phyloP scores from a whole-genome alignment of 306 rosid genomes.

The Begonia peltatifolia region DNA sequence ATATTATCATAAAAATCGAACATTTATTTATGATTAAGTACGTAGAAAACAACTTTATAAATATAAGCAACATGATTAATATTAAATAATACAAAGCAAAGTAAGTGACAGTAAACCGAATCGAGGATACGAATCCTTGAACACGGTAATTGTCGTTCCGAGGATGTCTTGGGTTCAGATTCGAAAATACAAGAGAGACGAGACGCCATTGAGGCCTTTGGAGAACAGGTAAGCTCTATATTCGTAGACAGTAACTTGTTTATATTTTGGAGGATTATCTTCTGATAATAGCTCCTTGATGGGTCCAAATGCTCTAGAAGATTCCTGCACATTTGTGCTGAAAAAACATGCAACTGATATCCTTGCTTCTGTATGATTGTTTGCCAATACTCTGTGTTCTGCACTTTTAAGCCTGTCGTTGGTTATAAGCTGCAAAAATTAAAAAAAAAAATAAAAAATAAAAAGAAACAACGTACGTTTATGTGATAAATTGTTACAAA shows the following conservation, averaged over 20 bases:
- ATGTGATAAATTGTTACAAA: no score
- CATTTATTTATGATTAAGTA: no score
- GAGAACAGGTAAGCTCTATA: background rate
- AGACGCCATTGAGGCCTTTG: conserved; percentile 4
- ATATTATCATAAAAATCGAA: no score
- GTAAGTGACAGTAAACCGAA: no score
- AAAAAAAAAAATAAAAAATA: background rate
- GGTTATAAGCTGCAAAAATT: conserved; percentile 8
- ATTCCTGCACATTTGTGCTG: background rate
- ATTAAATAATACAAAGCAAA: no score
- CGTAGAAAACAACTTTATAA: no score
- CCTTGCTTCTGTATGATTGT: conserved; percentile 4
- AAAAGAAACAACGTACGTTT: no score
- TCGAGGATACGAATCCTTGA: no score
- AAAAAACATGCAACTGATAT: conserved; percentile 10
- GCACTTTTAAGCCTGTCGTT: conserved; percentile 13
- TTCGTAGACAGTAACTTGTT: background rate
- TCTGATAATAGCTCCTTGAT: conserved; percentile 3
- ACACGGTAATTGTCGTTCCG: no score
- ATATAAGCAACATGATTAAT: no score
- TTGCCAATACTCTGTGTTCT: conserved; percentile 11
- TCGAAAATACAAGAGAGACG: conserved; percentile 3
- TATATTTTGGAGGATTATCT: conserved; percentile 1
- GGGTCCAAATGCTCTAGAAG: conserved; percentile 5
- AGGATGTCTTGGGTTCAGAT: background rate